phyloP scores from a whole-genome alignment of 768 basidiomycete genomes.

The Xerocomellus amylosporus region DNA sequence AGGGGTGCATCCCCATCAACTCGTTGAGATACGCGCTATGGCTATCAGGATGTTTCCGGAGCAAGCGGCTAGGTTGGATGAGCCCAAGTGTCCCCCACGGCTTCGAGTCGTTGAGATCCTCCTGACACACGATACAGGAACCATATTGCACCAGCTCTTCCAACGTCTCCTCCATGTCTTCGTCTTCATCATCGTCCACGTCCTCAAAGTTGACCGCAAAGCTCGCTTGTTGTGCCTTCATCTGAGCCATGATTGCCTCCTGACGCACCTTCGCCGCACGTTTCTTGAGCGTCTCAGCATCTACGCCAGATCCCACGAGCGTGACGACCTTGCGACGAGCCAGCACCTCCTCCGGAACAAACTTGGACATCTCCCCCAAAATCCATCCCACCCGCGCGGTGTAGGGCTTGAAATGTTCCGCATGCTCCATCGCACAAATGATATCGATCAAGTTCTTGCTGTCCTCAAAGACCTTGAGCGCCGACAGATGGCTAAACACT shows the following conservation, averaged over 20 bases:
- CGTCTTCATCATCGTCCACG: constrained; percentile 65
- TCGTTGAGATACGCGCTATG: constrained; percentile 66
- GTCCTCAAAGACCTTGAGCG: constrained; percentile 54
- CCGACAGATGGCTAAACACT: constrained; percentile 59
- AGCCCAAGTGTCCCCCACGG: constrained; percentile 86
- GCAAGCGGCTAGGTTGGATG: constrained; percentile 81
- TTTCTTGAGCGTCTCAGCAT: constrained; percentile 72
- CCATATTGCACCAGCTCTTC: constrained; percentile 64
- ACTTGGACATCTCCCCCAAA: constrained; percentile 52
- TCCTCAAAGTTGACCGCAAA: constrained; percentile 80
- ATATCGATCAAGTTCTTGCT: constrained; percentile 64
- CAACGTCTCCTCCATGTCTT: constrained; percentile 43
- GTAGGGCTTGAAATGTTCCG: constrained; percentile 73
- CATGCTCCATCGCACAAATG: constrained; percentile 74
- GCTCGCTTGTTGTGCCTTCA: constrained; percentile 88
- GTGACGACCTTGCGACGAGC: constrained; percentile 46
- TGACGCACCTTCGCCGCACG: constrained; percentile 87
- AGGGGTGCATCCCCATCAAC: constrained; percentile 56
- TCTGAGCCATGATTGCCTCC: constrained; percentile 92
- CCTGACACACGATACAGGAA: constrained; percentile 98
- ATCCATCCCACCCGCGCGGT: constrained; percentile 74
- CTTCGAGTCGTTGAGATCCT: constrained; percentile 70
- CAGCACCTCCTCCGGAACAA: constrained; percentile 58
- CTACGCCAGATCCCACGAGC: constrained; percentile 34
- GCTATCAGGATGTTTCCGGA: constrained; percentile 74